Evolutionary conservation across 495 filamentous ascomycete genomes (phyloP).

Genomic region (Oidiodendron maius): DNA sequence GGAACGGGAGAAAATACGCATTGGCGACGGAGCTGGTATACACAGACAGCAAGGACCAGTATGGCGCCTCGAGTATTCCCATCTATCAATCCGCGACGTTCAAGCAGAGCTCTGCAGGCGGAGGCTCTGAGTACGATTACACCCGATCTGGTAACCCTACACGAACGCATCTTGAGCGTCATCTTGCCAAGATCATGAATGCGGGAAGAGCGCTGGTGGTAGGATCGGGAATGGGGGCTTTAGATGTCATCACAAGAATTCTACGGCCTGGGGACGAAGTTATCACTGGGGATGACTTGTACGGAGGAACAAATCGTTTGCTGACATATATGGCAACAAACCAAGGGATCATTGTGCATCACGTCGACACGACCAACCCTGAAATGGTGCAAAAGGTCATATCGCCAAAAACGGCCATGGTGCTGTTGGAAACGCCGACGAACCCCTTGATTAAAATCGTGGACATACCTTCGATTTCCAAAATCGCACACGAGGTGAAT

Average conservation of each 20-base stretch:
- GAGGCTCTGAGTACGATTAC: slow-evolving; percentile 89
- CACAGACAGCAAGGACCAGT: slow-evolving; percentile 91
- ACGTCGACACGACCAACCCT: slow-evolving; percentile 84
- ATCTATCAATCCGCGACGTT: slow-evolving; percentile 99
- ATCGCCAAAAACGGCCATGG: slow-evolving; percentile 82
- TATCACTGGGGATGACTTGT: slow-evolving; percentile 92
- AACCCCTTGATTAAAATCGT: slow-evolving; percentile 98
- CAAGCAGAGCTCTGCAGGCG: slow-evolving; percentile 77
- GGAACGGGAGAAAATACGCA: slow-evolving; percentile 75
- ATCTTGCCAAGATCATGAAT: slow-evolving; percentile 97
- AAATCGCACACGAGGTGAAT: slow-evolving; percentile 69
- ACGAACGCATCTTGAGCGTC: slow-evolving; percentile 90
- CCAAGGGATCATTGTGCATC: slow-evolving; percentile 83
- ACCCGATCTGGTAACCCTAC: slow-evolving; percentile 96
- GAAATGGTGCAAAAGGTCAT: slow-evolving; percentile 63
- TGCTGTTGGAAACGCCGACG: slow-evolving; percentile 91
- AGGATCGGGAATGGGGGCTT: slow-evolving; percentile 91
- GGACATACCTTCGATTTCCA: slow-evolving; percentile 75
- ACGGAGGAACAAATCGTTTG: slow-evolving; percentile 91
- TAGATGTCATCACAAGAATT: slow-evolving; percentile 94
- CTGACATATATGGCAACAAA: slow-evolving; percentile 79
- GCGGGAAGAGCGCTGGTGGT: slow-evolving; percentile 87
- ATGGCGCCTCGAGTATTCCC: slow-evolving; percentile 88
- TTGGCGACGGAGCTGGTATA: slow-evolving; percentile 94
- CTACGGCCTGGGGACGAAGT: slow-evolving; percentile 94